Evolutionary conservation across 23 red algal genomes (phyloP), one percentile per base, ranked within the genome.

Genomic region (Gracilaria gracilis): DNA sequence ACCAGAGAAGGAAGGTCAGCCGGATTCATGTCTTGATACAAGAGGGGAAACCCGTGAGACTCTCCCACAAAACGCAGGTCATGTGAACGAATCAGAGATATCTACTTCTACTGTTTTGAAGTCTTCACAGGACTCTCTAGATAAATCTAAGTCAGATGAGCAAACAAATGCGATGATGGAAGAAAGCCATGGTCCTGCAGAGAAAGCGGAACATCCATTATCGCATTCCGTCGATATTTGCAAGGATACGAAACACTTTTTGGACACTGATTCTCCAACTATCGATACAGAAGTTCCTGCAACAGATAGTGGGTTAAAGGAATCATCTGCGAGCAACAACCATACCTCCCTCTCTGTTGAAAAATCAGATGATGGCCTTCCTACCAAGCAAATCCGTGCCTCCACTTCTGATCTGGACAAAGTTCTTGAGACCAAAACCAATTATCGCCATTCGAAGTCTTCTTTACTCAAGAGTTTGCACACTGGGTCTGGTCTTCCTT

Each of bases 401-500:
- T 9, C 9, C 23, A 17, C 20, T 23, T 39, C 21, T 25, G 46
- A 51, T 20, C 72, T 77, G 23, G 72, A 77, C 42, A 77, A 77
- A 77, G 42, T 49, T 15, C 38, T 77, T 1, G 72, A 77, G 46
- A 77, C 4, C 40, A 77, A 77, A 25, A 15, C 27, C 1, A 46
- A 7, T 49, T 16, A 49, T 51, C 42, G 39, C 15, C 40, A 51
- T 25, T 11, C 46, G 2, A 77, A 51, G 39, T 77, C 72, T 28
- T 77, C 72, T 4, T 27, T 51, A 14, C 42, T 77, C 14, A 29
- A 25, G 20, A 33, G 23, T 51, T 13, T 77, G 42, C 17, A 77
- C 20, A 77, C 72, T 27, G 72, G 50, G 5, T 77, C 72, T 23
- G 72, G 38, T 28, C 40, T 77, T 19, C 72, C 72, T 15, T 46